Base-by-base conservation (phyloP, 2,329 filamentous ascomycete genomes). In the Colletotrichum tofieldiae region DNA sequence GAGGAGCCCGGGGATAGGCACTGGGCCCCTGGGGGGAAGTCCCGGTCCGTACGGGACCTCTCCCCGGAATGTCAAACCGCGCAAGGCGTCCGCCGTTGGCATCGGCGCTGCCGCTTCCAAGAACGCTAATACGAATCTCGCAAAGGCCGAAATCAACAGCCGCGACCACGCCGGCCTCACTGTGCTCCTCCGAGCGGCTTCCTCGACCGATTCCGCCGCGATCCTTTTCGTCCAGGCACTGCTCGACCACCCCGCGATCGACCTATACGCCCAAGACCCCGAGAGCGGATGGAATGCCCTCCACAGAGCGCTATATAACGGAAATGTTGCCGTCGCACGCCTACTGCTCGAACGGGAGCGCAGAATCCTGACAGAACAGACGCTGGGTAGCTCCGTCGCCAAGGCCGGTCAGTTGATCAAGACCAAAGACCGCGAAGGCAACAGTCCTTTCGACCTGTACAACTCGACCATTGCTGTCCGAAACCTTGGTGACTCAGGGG, bases 281-380 rank as follows among this genome's bases (percentile, higher is more conserved):
- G 96, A 99, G 82, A 98, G 93, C 81, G 96, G 95, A 55, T 99
- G 96, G 96, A 99, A 97, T 73, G 92, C 95, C 47, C 87, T 99
- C 49, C 96, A 99, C 79, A 90, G 96, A 77, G 94, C 95, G 9
- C 86, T 98, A 52, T 98, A 98, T 80, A 91, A 92, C 76, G 96
- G 96, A 58, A 98, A 98, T 78, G 91, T 96, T 62, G 92, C 93
- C 8, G 92, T 97, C 75, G 96, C 96, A 3, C 91, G 94, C 58
- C 86, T 94, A 26, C 90, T 99, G 41, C 86, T 99, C 75, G 90
- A 93, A 63, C 92, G 93, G 75, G 96, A 98, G 79, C 86, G 91
- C 29, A 89, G 88, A 47, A 91, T 95, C 65, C 77, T 88, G 75
- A 86, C 83, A 4, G 86, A 91, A 52, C 91, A 92, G 74, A 89